Evolutionary conservation across 495 filamentous ascomycete genomes (phyloP).

Genomic region (Durotheca rogersii): DNA sequence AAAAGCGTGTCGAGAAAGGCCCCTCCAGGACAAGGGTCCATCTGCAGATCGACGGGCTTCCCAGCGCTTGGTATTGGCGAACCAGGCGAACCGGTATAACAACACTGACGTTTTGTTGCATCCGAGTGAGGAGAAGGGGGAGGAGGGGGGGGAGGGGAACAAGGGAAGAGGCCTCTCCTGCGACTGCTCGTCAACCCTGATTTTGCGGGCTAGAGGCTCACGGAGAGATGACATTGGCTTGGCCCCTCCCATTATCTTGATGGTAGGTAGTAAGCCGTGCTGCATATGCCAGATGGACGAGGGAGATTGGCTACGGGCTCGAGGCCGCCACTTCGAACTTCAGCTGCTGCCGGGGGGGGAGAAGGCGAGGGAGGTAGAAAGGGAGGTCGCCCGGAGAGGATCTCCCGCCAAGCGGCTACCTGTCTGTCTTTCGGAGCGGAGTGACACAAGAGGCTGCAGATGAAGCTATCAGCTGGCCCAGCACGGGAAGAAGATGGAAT

Average conservation of each 20-base stretch:
- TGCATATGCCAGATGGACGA: slow-evolving; percentile 32
- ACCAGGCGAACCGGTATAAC: slow-evolving; percentile 17
- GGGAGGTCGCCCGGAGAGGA: background rate
- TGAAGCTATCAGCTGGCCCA: slow-evolving; percentile 29
- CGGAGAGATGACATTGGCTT: slow-evolving; percentile 13
- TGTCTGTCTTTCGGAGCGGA: slow-evolving; percentile 17
- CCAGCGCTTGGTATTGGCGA: slow-evolving; percentile 22
- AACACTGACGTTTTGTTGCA: slow-evolving; percentile 33
- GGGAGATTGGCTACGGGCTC: slow-evolving; percentile 3
- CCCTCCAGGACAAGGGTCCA: slow-evolving; percentile 16
- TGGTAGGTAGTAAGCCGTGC: slow-evolving; percentile 21
- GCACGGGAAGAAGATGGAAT: slow-evolving; percentile 10
- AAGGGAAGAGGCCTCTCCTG: slow-evolving; percentile 10
- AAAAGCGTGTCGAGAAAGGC: slow-evolving; percentile 26
- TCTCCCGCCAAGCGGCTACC: slow-evolving; percentile 5
- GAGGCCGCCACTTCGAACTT: slow-evolving; percentile 5
- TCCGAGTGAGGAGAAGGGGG: slow-evolving; percentile 10
- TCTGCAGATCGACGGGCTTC: slow-evolving; percentile 28
- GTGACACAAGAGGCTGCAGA: slow-evolving; percentile 32
- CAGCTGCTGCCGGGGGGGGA: slow-evolving; percentile 8
- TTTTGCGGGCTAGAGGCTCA: slow-evolving; percentile 14
- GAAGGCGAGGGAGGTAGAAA: too few relatives aligned
- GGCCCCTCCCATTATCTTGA: slow-evolving; percentile 27
- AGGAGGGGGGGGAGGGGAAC: slow-evolving; percentile 5
- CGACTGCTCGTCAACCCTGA: slow-evolving; percentile 9